phyloP scores from a whole-genome alignment of 257 asterid genomes.

The Primulina huaijiensis region DNA sequence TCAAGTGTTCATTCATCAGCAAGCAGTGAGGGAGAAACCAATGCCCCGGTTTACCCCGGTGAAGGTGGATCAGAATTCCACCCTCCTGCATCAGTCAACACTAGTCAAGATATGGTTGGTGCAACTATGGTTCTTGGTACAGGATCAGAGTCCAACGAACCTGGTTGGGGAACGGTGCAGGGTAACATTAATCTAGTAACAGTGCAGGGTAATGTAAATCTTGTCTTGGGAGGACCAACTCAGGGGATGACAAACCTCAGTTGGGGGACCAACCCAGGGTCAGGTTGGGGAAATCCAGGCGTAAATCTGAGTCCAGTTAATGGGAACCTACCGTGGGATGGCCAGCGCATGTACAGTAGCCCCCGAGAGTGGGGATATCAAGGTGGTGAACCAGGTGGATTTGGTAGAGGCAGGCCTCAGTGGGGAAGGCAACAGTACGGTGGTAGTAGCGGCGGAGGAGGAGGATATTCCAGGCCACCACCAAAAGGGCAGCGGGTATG shows the following conservation, averaged over 20 bases:
- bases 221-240: slow-evolving; percentile 61
- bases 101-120: slow-evolving; percentile 38
- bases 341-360: slow-evolving; percentile 61
- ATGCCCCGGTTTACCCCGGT: slow-evolving; percentile 36
- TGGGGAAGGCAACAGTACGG: slow-evolving; percentile 69
- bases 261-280: slow-evolving; percentile 46
- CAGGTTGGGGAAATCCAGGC: slow-evolving; percentile 56
- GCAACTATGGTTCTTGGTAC: slow-evolving; percentile 27
- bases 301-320: slow-evolving; percentile 41
- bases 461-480: slow-evolving; percentile 64
- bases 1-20: slow-evolving; percentile 66
- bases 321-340: slow-evolving; percentile 60
- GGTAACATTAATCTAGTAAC: slow-evolving; percentile 69
- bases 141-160: slow-evolving; percentile 46
- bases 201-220: slow-evolving; percentile 65
- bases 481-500: slow-evolving; percentile 83
- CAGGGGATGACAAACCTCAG: slow-evolving; percentile 57
- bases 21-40: slow-evolving; percentile 80
- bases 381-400: slow-evolving; percentile 46
- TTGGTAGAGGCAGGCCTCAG: slow-evolving; percentile 54
- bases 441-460: slow-evolving; percentile 43
- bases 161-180: slow-evolving; percentile 55
- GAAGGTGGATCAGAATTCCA: slow-evolving; percentile 48
- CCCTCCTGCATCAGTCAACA: slow-evolving; percentile 37
- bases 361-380: slow-evolving; percentile 72